Conservation (phyloP, 257 asterid species). For the Mentha longifolia region DNA sequence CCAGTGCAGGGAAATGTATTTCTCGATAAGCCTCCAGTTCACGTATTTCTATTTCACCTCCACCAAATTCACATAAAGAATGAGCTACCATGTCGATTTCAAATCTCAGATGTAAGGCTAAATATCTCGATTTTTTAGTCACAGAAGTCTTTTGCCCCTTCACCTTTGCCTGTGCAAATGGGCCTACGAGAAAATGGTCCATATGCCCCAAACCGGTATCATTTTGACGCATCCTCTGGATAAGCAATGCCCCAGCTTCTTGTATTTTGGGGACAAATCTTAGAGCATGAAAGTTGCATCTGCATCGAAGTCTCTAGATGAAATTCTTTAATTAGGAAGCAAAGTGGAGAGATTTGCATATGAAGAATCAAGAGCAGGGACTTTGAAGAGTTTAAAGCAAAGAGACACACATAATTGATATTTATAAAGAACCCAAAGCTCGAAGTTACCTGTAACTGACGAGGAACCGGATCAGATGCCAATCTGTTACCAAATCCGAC, state of each 20-base stretch:
- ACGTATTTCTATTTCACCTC: conserved; percentile 76
- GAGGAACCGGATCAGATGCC: conserved; percentile 97
- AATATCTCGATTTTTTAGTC: conserved; percentile 64
- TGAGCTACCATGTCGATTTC: conserved; percentile 99
- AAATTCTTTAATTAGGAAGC: conserved; percentile 78
- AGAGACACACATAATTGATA: conserved; percentile 27
- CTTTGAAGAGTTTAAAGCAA: conserved; percentile 22
- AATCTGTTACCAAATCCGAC: conserved; percentile 98
- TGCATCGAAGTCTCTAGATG: conserved; percentile 99
- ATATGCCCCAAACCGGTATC: conserved; percentile 70
- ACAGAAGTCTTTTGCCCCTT: conserved; percentile 57
- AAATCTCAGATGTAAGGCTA: conserved; percentile 94
- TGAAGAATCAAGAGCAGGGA: conserved; percentile 20
- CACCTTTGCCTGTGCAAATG: conserved; percentile 55
- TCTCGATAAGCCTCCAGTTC: conserved; percentile 80
- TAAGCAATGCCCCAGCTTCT: conserved; percentile 86
- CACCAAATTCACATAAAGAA: conserved; percentile 92
- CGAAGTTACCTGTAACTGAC: conserved; percentile 68
- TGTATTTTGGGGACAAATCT: conserved; percentile 89
- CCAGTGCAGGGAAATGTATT: conserved; percentile 84
- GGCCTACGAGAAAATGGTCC: conserved; percentile 89
- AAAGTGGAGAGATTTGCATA: conserved; percentile 37
- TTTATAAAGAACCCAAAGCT: conserved; percentile 27
- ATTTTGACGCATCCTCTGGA: conserved; percentile 89
- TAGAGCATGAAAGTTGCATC: conserved; percentile 96